Percentiles rank a stretch among this genome's conserved stretches.
Evolutionary conservation across 2,329 filamentous ascomycete genomes (phyloP).

Genomic region (Lomentospora prolificans): DNA sequence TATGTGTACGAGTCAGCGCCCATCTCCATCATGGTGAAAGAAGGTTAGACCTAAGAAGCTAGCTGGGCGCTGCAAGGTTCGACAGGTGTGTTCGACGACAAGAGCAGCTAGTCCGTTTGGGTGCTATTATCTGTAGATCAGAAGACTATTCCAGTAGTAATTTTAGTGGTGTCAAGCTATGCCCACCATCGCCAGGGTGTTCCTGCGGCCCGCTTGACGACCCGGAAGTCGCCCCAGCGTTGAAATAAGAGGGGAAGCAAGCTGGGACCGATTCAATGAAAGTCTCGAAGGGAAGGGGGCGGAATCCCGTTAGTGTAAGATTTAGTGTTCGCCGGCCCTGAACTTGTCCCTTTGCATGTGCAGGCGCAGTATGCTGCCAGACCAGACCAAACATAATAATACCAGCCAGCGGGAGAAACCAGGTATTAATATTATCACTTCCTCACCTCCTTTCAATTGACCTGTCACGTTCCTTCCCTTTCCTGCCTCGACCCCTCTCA

Average conservation of each 20-base stretch:
- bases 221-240: not conserved
- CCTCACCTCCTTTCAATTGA: constrained; percentile 1
- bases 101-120: too few species aligned
- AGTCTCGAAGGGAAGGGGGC: too few species aligned
- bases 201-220: constrained; percentile 3
- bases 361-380: not conserved
- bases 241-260: not conserved
- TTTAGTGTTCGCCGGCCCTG: not conserved
- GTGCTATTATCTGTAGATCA: too few species aligned
- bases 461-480: not conserved
- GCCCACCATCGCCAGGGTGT: too few species aligned
- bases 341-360: not conserved
- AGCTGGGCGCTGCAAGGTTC: not conserved
- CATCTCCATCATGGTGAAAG: not conserved
- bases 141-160: too few species aligned
- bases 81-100: too few species aligned
- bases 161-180: not conserved
- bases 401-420: not conserved
- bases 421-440: constrained; percentile 3
- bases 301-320: not conserved
- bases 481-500: not conserved
- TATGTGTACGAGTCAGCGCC: too few species aligned
- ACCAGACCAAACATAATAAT: not conserved
- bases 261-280: not conserved
- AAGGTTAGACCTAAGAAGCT: not conserved